Evolutionary conservation across 306 rosid species (phyloP).

Genomic region (Luffa acutangula): DNA sequence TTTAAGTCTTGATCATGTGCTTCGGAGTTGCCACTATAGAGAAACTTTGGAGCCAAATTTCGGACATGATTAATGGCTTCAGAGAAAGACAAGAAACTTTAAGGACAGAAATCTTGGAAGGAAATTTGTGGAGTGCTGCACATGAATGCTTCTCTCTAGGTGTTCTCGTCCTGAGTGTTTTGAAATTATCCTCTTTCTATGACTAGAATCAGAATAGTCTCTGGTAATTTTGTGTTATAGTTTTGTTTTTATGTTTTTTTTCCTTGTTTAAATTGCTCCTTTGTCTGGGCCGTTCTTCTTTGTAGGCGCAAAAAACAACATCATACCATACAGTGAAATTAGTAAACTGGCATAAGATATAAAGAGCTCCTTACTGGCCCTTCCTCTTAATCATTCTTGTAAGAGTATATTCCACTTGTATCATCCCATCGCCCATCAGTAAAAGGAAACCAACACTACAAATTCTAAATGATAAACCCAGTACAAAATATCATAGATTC

Average conservation of each 20-base stretch:
- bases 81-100: background rate
- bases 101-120: background rate
- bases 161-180: background rate
- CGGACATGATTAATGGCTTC: background rate
- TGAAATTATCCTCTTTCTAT: background rate
- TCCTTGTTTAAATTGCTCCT: background rate
- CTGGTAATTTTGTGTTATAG: background rate
- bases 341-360: background rate
- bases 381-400: background rate
- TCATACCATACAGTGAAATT: background rate
- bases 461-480: background rate
- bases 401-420: no score
- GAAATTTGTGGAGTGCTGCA: background rate
- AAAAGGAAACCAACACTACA: background rate
- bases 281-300: background rate
- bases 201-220: background rate
- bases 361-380: background rate
- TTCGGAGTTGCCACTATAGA: background rate
- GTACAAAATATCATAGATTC: background rate
- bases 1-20: background rate
- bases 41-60: background rate
- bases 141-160: background rate
- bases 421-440: background rate
- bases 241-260: background rate
- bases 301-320: background rate